phyloP scores from a whole-genome alignment of 169 alveolate species.

The Eimeria praecox region DNA sequence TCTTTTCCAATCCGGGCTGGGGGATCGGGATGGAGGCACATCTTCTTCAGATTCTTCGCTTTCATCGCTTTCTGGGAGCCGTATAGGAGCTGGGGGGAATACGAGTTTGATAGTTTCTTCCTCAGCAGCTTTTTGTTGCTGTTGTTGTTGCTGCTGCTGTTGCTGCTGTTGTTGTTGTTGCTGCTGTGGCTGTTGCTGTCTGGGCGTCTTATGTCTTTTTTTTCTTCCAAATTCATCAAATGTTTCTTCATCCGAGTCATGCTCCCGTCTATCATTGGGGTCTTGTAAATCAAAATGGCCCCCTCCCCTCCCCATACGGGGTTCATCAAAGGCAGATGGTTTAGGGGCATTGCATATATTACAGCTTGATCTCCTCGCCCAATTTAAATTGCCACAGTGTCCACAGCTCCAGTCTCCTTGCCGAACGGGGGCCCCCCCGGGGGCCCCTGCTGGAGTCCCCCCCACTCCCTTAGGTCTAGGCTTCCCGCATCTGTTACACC shows the following conservation, averaged over 20 bases:
- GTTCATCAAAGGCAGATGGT: conserved; percentile 75
- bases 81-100: conserved; percentile 46
- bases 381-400: conserved; percentile 92
- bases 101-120: conserved; percentile 43
- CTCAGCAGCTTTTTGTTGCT: conserved; percentile 35
- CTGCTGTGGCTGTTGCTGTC: conserved; percentile 6
- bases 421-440: conserved; percentile 78
- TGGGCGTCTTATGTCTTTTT: conserved; percentile 83
- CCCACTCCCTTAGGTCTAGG: conserved; percentile 85
- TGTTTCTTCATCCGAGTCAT: conserved; percentile 90
- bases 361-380: conserved; percentile 91
- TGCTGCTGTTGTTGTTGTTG: conserved; percentile 14
- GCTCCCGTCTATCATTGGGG: conserved; percentile 86
- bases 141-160: conserved; percentile 42
- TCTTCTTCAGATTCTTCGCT: conserved; percentile 44
- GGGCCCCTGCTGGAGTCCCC: conserved; percentile 77
- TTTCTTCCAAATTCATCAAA: conserved; percentile 90
- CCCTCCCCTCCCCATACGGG: conserved; percentile 90
- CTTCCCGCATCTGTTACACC: conserved; percentile 88
- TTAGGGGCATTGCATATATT: conserved; percentile 89
- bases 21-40: background rate
- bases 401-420: conserved; percentile 91
- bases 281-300: conserved; percentile 90
- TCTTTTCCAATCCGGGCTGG: background rate
- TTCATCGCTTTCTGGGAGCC: conserved; percentile 64